Base-by-base conservation (phyloP, 164 flowering plant genomes). In the Dillenia turbinata region DNA sequence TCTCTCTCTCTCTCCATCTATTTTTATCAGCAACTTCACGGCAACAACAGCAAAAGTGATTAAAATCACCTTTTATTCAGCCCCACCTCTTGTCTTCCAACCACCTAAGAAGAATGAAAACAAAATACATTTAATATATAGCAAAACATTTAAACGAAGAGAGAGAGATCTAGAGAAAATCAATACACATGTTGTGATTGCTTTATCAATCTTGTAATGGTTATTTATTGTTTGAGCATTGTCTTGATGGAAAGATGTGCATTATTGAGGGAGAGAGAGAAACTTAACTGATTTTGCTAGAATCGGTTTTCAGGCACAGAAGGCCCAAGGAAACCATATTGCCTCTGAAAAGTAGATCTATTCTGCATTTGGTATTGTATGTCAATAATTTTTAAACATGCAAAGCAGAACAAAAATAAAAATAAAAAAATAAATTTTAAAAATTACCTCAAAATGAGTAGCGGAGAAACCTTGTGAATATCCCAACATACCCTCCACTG, bases 201-300 rank as follows among this genome's bases (percentile, higher is more conserved):
- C 40, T 33, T 33, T 33, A 5, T 5, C 40, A 4, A 33, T 5
- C 40, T 33, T 33, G 40, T 33, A 33, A 4, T 5, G 4, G 40
- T 33, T 33, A 33, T 33, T 33, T 33, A 33, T 33, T 33, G 40
- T 7, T 33, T 5, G 40, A 33, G 40, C 40, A 33, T 33, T 33
- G 40, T 33, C 40, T 4, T 4, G 40, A 6, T 33, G 40, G 40
- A 33, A 33, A 4, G 40, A 33, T 4, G 5, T 4, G 40, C 7
- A 33, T 33, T 33, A 33, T 5, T 33, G 40, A 33, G 40, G 1
- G 22, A 19, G 22, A 33, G 40, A 33, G 40, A 33, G 4, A 24
- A 47, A 13, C 85, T 79, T 57, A 74, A 84, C 81, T 77, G 83
- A 72, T 69, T 81, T 66, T 52, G 69, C 52, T 56, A 79, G 68